Percentiles rank a stretch among this genome's conserved stretches.
Conservation (phyloP, 176 grass and related monocot genomes). For the Triticum turgidum region DNA sequence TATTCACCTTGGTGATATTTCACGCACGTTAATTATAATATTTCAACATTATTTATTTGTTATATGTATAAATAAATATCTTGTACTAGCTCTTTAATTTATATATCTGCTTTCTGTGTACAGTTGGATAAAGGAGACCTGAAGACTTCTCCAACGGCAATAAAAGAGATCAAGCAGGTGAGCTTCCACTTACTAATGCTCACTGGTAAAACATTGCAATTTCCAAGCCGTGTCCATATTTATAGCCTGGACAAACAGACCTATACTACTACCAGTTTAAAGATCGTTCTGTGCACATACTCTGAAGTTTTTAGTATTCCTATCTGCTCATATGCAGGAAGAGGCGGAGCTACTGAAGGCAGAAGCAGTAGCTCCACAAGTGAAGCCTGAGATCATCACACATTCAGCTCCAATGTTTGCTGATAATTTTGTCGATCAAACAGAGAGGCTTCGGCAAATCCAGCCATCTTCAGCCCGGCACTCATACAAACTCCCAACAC, state of each 20-base stretch:
- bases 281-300: neutral
- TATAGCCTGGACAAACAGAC: neutral
- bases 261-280: neutral
- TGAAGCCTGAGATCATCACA: conserved; percentile 35
- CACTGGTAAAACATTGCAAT: neutral
- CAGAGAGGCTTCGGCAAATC: conserved; percentile 58
- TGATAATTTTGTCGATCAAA: conserved; percentile 39
- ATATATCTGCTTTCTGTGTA: conserved; percentile 1
- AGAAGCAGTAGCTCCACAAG: conserved; percentile 31
- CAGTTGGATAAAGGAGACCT: conserved; percentile 64
- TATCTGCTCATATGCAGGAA: conserved; percentile 50
- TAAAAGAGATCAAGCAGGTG: conserved; percentile 58
- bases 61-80: neutral
- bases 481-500: conserved; percentile 73
- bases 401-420: conserved; percentile 68
- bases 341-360: conserved; percentile 35
- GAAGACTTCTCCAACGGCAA: conserved; percentile 20
- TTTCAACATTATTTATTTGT: neutral
- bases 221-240: neutral
- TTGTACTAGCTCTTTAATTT: conserved; percentile 1
- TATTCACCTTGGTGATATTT: too few relatives aligned
- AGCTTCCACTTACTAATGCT: conserved; percentile 1
- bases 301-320: conserved; percentile 1
- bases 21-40: neutral
- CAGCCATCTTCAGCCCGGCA: conserved; percentile 53